Conservation (phyloP, 2,329 filamentous ascomycete genomes). For the Bretziella fagacearum region DNA sequence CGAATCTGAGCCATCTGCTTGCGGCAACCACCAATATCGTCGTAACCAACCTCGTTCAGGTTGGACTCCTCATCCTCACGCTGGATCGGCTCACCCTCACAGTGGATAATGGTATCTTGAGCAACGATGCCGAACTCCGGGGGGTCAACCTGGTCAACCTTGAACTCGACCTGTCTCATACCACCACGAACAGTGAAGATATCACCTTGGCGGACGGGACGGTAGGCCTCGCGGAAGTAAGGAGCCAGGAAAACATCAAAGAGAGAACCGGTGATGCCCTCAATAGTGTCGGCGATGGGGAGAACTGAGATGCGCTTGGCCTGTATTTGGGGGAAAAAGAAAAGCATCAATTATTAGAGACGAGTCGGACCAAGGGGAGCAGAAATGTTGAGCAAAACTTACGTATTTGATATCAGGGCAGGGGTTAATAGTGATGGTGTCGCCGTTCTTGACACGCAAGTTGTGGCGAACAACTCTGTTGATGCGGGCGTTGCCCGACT, state of each 20-base stretch:
- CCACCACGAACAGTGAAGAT: conserved; percentile 93
- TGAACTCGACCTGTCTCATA: conserved; percentile 99
- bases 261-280: conserved; percentile 90
- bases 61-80: conserved; percentile 99
- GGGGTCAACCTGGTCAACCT: conserved; percentile 96
- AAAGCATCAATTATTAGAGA: background rate
- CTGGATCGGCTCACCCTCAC: conserved; percentile 86
- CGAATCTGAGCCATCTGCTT: conserved; percentile 99
- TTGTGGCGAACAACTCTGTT: conserved; percentile 98
- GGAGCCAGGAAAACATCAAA: conserved; percentile 99
- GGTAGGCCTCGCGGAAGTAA: conserved; percentile 98
- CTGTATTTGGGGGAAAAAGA: conserved; percentile 28
- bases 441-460: conserved; percentile 93
- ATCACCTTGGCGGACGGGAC: conserved; percentile 91
- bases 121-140: conserved; percentile 98
- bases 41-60: conserved; percentile 96
- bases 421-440: conserved; percentile 90
- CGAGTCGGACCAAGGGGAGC: background rate
- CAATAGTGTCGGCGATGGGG: conserved; percentile 93
- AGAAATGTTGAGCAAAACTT: too few relatives aligned
- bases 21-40: conserved; percentile 96
- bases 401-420: conserved; percentile 99
- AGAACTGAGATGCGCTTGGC: conserved; percentile 98
- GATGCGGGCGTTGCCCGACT: conserved; percentile 92
- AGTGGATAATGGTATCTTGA: conserved; percentile 97